phyloP scores from a whole-genome alignment of 116 monocot genomes.

The Cymodocea nodosa region DNA sequence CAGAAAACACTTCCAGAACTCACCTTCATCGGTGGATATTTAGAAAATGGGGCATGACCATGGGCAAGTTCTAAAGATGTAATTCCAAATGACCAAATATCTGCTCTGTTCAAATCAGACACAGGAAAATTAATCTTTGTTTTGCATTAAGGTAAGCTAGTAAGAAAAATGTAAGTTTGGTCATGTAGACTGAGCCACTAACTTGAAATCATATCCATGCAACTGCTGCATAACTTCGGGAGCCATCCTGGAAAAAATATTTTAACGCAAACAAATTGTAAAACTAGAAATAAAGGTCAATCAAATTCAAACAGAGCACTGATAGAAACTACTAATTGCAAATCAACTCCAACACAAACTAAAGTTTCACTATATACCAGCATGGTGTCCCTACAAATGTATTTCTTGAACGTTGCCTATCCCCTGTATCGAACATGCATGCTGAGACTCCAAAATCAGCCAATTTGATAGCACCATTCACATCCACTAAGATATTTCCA shows the following conservation, averaged over 20 bases:
- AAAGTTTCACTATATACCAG: constrained; percentile 13
- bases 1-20: not conserved
- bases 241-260: constrained; percentile 70
- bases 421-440: constrained; percentile 96
- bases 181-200: constrained; percentile 9
- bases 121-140: constrained; percentile 1
- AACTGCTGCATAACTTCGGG: constrained; percentile 98
- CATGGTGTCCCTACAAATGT: constrained; percentile 99
- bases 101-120: constrained; percentile 55
- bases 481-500: constrained; percentile 84
- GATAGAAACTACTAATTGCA: not conserved
- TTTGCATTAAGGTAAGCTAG: not conserved
- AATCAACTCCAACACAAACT: not conserved
- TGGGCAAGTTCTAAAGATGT: constrained; percentile 96
- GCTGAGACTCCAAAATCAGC: constrained; percentile 98
- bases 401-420: constrained; percentile 82
- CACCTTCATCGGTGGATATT: constrained; percentile 99
- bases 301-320: too few species aligned
- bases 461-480: constrained; percentile 80
- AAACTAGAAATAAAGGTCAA: not conserved
- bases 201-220: constrained; percentile 98
- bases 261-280: not conserved
- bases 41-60: constrained; percentile 99
- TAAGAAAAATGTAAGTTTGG: not conserved
- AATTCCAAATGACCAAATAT: constrained; percentile 47